phyloP scores from a whole-genome alignment of 768 basidiomycete species.

The Serendipita sp. region DNA sequence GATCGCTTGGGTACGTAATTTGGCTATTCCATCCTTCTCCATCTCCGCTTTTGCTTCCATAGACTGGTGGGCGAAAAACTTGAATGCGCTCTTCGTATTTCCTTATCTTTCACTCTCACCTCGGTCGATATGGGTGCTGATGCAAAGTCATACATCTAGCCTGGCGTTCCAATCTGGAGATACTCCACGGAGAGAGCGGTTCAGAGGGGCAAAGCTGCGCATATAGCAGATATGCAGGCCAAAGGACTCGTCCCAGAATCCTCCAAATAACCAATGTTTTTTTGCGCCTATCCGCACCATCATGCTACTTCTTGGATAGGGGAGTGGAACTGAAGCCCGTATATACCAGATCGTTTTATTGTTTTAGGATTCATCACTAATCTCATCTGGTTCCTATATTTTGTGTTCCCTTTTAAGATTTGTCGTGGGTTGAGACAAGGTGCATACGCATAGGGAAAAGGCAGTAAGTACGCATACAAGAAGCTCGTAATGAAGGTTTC shows the following conservation, averaged over 20 bases:
- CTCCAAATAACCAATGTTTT: background rate
- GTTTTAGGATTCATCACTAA: too few relatives aligned
- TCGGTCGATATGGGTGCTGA: too few relatives aligned
- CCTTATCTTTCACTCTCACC: background rate
- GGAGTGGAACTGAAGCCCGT: too few relatives aligned
- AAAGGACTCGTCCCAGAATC: background rate
- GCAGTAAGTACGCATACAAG: slow-evolving; percentile 5
- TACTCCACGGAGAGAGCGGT: slow-evolving; percentile 17
- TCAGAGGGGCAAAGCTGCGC: background rate
- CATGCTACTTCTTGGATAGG: too few relatives aligned
- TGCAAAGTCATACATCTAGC: slow-evolving; percentile 10
- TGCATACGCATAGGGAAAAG: background rate
- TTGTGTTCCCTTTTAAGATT: too few relatives aligned
- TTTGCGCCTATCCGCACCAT: background rate
- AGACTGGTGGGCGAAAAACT: slow-evolving; percentile 6
- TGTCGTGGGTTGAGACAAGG: background rate
- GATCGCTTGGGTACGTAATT: slow-evolving; percentile 27
- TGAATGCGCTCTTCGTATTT: background rate
- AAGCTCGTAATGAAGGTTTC: background rate
- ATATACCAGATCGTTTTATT: too few relatives aligned
- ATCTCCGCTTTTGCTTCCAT: background rate
- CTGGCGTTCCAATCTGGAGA: slow-evolving; percentile 21
- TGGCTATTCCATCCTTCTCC: background rate
- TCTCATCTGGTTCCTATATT: too few relatives aligned
- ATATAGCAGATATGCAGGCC: background rate